Conservation (phyloP, 768 basidiomycete genomes). For the Leucosporidium scottii region DNA sequence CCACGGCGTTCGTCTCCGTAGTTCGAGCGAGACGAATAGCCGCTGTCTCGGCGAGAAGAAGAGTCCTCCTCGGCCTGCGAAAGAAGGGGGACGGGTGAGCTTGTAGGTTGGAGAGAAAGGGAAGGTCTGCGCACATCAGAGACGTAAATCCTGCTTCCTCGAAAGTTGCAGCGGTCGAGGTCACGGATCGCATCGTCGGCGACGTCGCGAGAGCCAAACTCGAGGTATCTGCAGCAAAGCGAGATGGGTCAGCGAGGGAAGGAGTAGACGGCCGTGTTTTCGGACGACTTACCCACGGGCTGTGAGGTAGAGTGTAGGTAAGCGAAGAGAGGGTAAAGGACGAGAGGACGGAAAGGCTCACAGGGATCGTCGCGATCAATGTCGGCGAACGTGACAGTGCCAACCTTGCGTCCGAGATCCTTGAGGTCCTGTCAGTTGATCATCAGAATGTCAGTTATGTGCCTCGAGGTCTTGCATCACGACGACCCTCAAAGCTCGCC, state of each 20-base stretch:
- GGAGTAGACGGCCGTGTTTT: no score
- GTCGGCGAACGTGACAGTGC: constrained; percentile 88
- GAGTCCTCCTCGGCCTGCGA: no score
- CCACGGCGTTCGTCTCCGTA: no score
- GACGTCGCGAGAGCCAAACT: constrained; percentile 79
- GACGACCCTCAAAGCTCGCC: no score
- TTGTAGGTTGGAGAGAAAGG: no score
- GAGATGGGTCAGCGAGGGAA: constrained; percentile 12
- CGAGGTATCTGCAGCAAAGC: constrained; percentile 86
- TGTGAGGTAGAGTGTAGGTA: no score
- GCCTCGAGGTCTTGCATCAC: no score
- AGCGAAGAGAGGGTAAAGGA: neutral
- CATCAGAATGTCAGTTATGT: neutral
- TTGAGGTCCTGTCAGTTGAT: constrained; percentile 69
- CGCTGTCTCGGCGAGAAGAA: no score
- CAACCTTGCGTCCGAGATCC: constrained; percentile 91
- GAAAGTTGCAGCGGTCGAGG: constrained; percentile 76
- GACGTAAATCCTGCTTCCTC: constrained; percentile 47
- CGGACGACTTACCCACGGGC: no score
- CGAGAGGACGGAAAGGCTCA: constrained; percentile 41
- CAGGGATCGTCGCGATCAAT: constrained; percentile 79
- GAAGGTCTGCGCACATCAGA: no score
- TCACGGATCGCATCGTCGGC: constrained; percentile 85
- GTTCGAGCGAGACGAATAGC: no score
- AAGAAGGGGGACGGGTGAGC: no score